Evolutionary conservation across 768 basidiomycete genomes (phyloP), one percentile per base, ranked within the genome.

Genomic region (Lentinula guzmanii): DNA sequence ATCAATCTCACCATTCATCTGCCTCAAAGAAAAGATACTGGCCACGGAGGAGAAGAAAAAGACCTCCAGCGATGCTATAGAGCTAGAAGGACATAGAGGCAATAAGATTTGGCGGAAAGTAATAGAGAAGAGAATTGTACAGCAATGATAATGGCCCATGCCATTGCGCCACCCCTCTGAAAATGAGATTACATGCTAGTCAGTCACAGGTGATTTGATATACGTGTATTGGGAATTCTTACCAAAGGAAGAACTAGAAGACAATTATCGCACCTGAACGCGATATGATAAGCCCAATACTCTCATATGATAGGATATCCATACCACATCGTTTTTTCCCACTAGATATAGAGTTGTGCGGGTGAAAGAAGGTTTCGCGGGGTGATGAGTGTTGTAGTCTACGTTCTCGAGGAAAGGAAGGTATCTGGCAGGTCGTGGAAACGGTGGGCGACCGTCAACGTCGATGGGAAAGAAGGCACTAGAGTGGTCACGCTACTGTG

Each of bases 201-300:
- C 55, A 46, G 70, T 74, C 69, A 75, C 66, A 46, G 21, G 66
- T 63, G 41, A 33, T 54, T 41, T 62, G 62, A 45, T 64, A 18
- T 45, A 34, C 21, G 51, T 10, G 31, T 1, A 8, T 13, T 39
- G 60, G 61, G 58, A 39, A 64, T 54, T 61, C 86, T 70, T 68
- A 88, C 89, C 73, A 90, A 79, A 69, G 88, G 88, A 62, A 91
- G 76, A 62, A 89, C 75, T 61, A 90, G 82, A 61, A 89, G 76
- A 75, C 87, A 91, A 74, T 89, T 89, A 76, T 90, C 88, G 77
- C 88, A 91, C 88, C 87, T 89, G 63, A 52, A 37, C 28, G 55
- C 31, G 61, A 42, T 60, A 54, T 35, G 15, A 56, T 18, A 5
- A 62, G 51, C 45, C 21, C 60, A 61, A 66, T 15, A 52, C 46